These are phyloP conservation scores for Pyrenopolyporus hunteri DNA, from an alignment of 495 filamentous ascomycete species.

Conservation along the genomic window DNA sequence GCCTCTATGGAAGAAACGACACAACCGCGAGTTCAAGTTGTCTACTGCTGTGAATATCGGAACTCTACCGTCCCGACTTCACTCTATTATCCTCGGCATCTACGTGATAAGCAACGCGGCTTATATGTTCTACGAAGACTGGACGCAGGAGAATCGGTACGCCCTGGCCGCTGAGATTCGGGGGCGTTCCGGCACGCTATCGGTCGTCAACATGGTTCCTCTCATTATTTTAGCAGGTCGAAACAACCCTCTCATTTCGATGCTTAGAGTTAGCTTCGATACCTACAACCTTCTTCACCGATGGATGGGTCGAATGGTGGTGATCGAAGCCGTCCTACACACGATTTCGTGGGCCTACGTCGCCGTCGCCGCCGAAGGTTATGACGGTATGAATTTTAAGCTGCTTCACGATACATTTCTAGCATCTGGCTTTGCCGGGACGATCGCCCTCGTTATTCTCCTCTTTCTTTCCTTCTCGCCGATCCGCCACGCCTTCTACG, in stretches of 20 bases:
- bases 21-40: conserved; percentile 84
- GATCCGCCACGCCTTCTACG: conserved; percentile 92
- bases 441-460: conserved; percentile 63
- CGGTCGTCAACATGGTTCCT: conserved; percentile 81
- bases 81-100: conserved; percentile 69
- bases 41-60: conserved; percentile 82
- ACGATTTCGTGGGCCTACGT: conserved; percentile 74
- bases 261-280: conserved; percentile 82
- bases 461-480: conserved; percentile 71
- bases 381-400: conserved; percentile 58
- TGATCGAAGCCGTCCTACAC: conserved; percentile 72
- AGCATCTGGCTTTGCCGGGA: conserved; percentile 55
- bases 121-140: conserved; percentile 70
- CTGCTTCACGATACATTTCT: conserved; percentile 63
- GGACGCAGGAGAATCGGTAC: conserved; percentile 54
- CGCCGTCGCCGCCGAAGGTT: conserved; percentile 69
- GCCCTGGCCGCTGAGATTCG: conserved; percentile 66
- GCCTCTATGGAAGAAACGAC: conserved; percentile 78
- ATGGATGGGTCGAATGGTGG: conserved; percentile 84
- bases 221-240: conserved; percentile 79
- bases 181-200: conserved; percentile 76
- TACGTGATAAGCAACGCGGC: conserved; percentile 69
- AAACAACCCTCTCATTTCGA: conserved; percentile 79
- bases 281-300: conserved; percentile 88
- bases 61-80: conserved; percentile 82